phyloP scores from a whole-genome alignment of 129 eudicot species.

The Sambucus nigra region DNA sequence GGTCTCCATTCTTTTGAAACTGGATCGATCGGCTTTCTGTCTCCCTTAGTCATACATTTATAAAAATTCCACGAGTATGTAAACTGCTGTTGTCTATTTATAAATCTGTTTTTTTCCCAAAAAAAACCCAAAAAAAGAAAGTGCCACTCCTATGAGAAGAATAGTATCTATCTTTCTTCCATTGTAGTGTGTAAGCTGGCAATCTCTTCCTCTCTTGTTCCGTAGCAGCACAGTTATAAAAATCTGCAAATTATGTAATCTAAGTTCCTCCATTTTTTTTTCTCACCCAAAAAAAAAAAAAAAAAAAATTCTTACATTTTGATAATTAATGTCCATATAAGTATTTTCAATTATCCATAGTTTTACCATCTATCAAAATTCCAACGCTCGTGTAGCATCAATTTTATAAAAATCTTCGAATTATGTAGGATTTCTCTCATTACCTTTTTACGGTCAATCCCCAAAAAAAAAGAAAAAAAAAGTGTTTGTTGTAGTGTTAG shows the following conservation, averaged over 20 bases:
- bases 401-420: constrained; percentile 28
- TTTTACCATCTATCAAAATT: constrained; percentile 14
- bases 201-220: constrained; percentile 12
- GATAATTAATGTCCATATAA: neutral
- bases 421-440: constrained; percentile 20
- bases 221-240: constrained; percentile 27
- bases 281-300: neutral
- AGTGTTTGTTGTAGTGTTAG: neutral
- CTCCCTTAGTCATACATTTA: constrained; percentile 9
- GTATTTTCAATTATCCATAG: neutral
- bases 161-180: constrained; percentile 7
- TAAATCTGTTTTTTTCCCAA: no score
- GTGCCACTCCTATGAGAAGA: neutral
- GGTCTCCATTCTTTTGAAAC: neutral
- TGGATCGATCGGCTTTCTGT: constrained; percentile 3
- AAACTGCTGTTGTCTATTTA: neutral
- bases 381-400: constrained; percentile 24
- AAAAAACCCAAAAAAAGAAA: neutral
- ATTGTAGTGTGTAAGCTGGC: constrained; percentile 22
- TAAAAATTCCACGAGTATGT: constrained; percentile 10
- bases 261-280: constrained; percentile 6
- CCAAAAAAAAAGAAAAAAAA: constrained; percentile 14
- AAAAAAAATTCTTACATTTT: constrained; percentile 1
- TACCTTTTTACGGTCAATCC: constrained; percentile 7
- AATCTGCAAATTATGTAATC: constrained; percentile 20